Base-by-base conservation (phyloP, 345 rosid genomes). In the Gossypium stocksii region DNA sequence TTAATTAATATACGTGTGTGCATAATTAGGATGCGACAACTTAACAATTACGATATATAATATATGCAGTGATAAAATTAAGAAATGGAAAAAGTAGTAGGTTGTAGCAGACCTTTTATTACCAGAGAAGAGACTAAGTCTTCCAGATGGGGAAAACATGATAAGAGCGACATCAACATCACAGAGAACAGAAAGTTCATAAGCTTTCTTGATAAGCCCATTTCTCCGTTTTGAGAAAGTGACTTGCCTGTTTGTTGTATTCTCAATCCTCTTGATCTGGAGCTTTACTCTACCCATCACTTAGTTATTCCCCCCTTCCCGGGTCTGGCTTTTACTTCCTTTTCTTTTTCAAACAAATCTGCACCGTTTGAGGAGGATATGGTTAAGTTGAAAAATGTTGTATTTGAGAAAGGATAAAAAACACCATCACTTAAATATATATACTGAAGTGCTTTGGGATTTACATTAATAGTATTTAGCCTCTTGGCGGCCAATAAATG, bases 81-180 rank as follows among this genome's bases (percentile, higher is more conserved):
- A 34, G 41, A 12, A 48, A 48, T 48, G 52, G 17, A 12, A 48
- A 34, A 12, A 53, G 17, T n/a, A 2, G 41, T 34, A 54, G 23
- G 25, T 52, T 27, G 7, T 34, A 22, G 12, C 19, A n/a, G 41
- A 87, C 93, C 93, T 89, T 73, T 77, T 84, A 59, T 83, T 81
- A 17, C 93, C 80, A 69, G 91, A 86, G 66, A 89, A 89, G 61
- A 74, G 76, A 77, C 85, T 82, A 20, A 82, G 52, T 22, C 93
- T 82, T 74, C 84, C 86, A 25, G 89, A 87, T 5, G 93, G 88
- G 9, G 89, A 85, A 76, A 89, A 89, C 88, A 84, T 82, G 78
- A 89, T 57, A 16, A 87, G 87, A 71, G 89, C 93, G 7, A 87
- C 81, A 77, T 86, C 90, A 70, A 85, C 85, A 66, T 84, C 90